Base-by-base conservation (phyloP, 768 basidiomycete genomes). In the Leccinum boreale region DNA sequence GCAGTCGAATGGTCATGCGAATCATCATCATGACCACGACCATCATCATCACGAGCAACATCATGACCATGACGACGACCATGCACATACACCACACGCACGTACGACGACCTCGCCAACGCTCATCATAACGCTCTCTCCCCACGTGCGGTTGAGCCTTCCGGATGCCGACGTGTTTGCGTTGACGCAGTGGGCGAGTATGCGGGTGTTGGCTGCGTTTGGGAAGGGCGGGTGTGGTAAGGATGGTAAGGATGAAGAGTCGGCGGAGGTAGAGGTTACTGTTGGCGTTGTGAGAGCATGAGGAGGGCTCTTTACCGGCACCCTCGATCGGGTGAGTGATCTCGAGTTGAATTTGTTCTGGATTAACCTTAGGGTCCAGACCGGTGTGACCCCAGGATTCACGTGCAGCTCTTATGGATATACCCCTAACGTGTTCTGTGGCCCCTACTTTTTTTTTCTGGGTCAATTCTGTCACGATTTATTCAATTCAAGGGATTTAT, bases 51-150 rank as follows among this genome's bases (percentile, higher is more conserved):
- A 52, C 12, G 50, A 65, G 9, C 39, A 42, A 23, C 58, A 65
- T 39, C 45, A 51, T 44, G 49, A 56, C 12, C 67, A 65, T 1
- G 55, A 31, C 21, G 21, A 15, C 36, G 17, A 39, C 36, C 39
- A 42, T n/a, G 4, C n/a, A 42, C n/a, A 42, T 10, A 8, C 9
- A 42, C 8, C n/a, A 11, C n/a, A 5, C n/a, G 4, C 39, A 19
- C 49, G 23, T 11, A 5, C 29, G 11, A 56, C 42, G 54, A 63
- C 67, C 8, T 69, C 76, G 12, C 74, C 78, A 21, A 64, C 70
- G n/a, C 76, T 92, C 58, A 80, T 96, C 14, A 85, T 92, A 29
- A 91, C 93, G 29, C 76, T 95, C 24, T 87, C 92, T 67, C 73
- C 92, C 46, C 92, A 92, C 66, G 89, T 96, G 14, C 73, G 77